Percentiles rank a stretch among this genome's conserved stretches.
These are phyloP conservation scores for Suillus ampliporus DNA, from an alignment of 768 basidiomycete species.

Conservation along the genomic window DNA sequence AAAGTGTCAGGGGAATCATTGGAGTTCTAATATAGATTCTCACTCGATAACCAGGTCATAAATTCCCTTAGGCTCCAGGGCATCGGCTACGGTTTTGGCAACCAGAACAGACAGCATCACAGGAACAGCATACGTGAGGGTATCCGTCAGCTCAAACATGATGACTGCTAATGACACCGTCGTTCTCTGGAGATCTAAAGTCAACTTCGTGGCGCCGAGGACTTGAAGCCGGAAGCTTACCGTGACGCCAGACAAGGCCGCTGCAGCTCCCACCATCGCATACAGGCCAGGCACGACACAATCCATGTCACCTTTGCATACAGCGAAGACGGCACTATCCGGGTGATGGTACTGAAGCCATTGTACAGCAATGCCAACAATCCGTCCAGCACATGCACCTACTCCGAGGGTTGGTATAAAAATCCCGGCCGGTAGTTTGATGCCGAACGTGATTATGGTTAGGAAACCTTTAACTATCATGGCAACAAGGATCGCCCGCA, in stretches of 20 bases:
- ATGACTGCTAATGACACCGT: slow-evolving; percentile 96
- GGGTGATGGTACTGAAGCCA: slow-evolving; percentile 73
- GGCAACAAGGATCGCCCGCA: slow-evolving; percentile 70
- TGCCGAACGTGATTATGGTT: slow-evolving; percentile 91
- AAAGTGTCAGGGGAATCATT: slow-evolving; percentile 5
- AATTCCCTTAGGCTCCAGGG: slow-evolving; percentile 78
- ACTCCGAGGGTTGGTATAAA: slow-evolving; percentile 97
- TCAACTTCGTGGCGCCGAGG: slow-evolving; percentile 14
- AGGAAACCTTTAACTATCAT: slow-evolving; percentile 82
- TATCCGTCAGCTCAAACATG: slow-evolving; percentile 93
- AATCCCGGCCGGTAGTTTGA: slow-evolving; percentile 91
- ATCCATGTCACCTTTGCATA: slow-evolving; percentile 65
- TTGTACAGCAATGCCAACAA: slow-evolving; percentile 83
- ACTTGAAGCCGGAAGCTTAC: slow-evolving; percentile 47
- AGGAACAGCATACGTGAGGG: slow-evolving; percentile 89
- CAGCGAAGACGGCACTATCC: slow-evolving; percentile 60
- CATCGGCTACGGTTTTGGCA: slow-evolving; percentile 41
- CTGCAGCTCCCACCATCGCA: slow-evolving; percentile 96
- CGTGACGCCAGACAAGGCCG: slow-evolving; percentile 94
- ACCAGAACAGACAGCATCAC: slow-evolving; percentile 89
- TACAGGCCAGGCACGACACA: slow-evolving; percentile 92
- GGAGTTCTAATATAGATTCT: slow-evolving; percentile 18
- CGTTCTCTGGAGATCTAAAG: slow-evolving; percentile 57
- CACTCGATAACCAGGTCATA: slow-evolving; percentile 95
- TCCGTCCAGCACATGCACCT: slow-evolving; percentile 91